Percentiles rank a stretch among this genome's conserved stretches.
These are phyloP conservation scores for Psidium guajava DNA, from an alignment of 345 rosid genomes.

Conservation along the genomic window DNA sequence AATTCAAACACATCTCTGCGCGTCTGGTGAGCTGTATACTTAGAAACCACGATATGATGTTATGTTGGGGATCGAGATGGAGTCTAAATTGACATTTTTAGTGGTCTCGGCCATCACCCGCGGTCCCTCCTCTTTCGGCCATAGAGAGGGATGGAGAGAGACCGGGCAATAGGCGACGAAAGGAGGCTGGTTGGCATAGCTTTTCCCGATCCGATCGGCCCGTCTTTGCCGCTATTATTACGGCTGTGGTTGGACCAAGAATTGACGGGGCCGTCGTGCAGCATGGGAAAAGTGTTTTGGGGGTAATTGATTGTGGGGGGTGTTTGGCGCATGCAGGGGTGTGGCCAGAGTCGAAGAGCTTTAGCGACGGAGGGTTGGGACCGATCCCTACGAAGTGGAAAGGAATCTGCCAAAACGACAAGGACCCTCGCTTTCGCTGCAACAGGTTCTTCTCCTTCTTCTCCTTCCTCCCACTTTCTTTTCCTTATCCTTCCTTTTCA, in stretches of 20 bases:
- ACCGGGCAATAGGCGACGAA: not conserved
- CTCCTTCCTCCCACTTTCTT: not conserved
- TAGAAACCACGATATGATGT: not conserved
- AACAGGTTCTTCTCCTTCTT: conserved; percentile 32
- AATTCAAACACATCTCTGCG: not conserved
- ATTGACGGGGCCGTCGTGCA: not conserved
- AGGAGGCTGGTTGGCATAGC: not conserved
- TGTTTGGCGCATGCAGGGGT: conserved; percentile 34
- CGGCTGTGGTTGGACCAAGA: not conserved
- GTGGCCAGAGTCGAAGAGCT: conserved; percentile 93
- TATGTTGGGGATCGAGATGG: not conserved
- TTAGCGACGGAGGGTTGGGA: conserved; percentile 69
- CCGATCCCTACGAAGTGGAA: conserved; percentile 82
- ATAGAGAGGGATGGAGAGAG: not conserved
- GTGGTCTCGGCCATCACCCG: not conserved
- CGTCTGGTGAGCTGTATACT: not conserved
- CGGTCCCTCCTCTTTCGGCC: not conserved
- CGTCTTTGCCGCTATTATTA: not conserved
- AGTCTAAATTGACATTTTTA: not conserved
- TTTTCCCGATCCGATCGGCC: not conserved
- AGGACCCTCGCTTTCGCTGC: conserved; percentile 45
- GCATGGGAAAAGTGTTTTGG: not conserved
- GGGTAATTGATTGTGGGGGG: not conserved
- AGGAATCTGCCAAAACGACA: conserved; percentile 62
- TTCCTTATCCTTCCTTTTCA: not conserved